phyloP scores from a whole-genome alignment of 139 green algal genomes.

The Tetraselmis striata region DNA sequence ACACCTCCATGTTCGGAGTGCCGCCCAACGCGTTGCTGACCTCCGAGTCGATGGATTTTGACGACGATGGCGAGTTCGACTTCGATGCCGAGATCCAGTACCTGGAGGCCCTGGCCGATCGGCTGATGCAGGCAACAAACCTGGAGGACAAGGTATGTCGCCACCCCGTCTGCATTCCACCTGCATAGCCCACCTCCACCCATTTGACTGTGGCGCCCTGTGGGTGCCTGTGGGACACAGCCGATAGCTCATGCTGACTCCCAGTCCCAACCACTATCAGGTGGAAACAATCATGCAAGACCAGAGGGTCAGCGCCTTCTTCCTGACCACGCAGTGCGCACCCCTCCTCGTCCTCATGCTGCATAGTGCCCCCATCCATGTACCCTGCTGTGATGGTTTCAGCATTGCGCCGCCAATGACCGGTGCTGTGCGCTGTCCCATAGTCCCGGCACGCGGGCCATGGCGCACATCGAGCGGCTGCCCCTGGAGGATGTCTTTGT shows the following conservation, averaged over 20 bases:
- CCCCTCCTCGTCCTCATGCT: too few species aligned
- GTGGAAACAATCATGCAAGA: background rate
- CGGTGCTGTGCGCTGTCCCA: background rate
- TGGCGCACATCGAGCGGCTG: conserved; percentile 16
- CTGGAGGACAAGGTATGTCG: background rate
- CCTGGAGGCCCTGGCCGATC: background rate
- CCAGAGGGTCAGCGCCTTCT: background rate
- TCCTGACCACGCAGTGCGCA: background rate
- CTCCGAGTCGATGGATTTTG: background rate
- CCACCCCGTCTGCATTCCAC: too few species aligned
- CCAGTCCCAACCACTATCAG: too few species aligned
- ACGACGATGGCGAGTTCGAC: background rate
- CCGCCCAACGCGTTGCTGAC: background rate
- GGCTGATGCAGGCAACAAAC: background rate
- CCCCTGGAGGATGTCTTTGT: conserved; percentile 24
- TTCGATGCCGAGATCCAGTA: background rate
- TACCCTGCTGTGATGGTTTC: too few species aligned
- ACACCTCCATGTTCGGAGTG: background rate
- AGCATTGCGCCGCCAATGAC: too few species aligned
- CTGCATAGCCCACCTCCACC: too few species aligned
- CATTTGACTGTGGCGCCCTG: too few species aligned
- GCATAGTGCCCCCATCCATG: too few species aligned
- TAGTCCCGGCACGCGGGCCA: background rate
- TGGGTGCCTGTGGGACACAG: too few species aligned
- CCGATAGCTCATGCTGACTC: too few species aligned